Base-by-base conservation (phyloP, 805 yeast genomes). In the Maudiozyma pseudohumilis region DNA sequence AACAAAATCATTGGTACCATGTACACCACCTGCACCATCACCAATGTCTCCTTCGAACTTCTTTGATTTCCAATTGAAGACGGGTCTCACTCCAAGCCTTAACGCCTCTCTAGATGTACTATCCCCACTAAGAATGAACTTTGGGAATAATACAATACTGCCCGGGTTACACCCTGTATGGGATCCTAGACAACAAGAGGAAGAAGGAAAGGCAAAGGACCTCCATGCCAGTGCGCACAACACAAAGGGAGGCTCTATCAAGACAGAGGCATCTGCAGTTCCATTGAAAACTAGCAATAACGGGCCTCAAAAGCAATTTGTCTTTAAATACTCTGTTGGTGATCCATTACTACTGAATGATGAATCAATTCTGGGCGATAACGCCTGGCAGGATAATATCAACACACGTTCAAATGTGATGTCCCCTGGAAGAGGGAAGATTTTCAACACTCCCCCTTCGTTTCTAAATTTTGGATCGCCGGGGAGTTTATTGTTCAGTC, bases 271-370 rank as follows among this genome's bases (percentile, higher is more conserved):
- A 26, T 26, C n/a, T 26, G n/a, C n/a, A n/a, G n/a, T 25, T 5
- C 9, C 13, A 25, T 25, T 25, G 28, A 25, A 25, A 24, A 12
- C 4, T 5, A 6, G 5, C 9, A n/a, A 16, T 6, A 9, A 16
- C 12, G 10, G 28, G 28, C 18, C 9, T 20, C 22, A 30, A 24
- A 26, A 47, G 41, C 35, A 49, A 43, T 46, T 42, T 26, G 57
- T 50, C 2, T 54, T 55, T 34, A 55, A 55, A 32, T 38, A 50
- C 10, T 46, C 51, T 1, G 43, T 56, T 22, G 59, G 59, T 2
- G 62, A 57, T 44, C 62, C 62, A 11, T 29, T 57, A 10, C 35
- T 57, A 17, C 35, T 57, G 20, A 55, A 49, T 18, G 60, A 56
- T 40, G 56, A 56, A 25, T 47, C 51, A 2, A 23, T 20, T 6